phyloP scores from a whole-genome alignment of 73 alveolate genomes.

The Blepharisma stoltei region DNA sequence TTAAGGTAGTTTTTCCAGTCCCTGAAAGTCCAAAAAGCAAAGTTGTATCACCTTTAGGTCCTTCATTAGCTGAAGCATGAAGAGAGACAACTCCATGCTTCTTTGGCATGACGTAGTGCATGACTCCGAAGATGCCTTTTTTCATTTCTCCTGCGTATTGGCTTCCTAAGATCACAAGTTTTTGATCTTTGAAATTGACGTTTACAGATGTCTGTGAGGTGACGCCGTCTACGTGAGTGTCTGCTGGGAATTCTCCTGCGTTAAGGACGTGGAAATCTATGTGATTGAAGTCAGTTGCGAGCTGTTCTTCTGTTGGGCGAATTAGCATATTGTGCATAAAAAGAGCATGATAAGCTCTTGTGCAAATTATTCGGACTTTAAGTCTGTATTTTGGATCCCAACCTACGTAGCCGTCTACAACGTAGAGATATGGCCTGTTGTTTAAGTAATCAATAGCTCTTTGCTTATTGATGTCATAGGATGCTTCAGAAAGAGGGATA shows the following conservation, averaged over 20 bases:
- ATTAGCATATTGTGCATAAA: constrained; percentile 95
- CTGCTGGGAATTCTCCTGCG: constrained; percentile 92
- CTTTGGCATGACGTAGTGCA: constrained; percentile 86
- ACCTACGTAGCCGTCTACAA: constrained; percentile 91
- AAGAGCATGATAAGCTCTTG: constrained; percentile 92
- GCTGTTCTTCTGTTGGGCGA: constrained; percentile 74
- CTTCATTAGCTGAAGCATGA: constrained; percentile 91
- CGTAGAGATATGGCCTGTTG: constrained; percentile 54
- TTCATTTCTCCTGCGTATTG: constrained; percentile 98
- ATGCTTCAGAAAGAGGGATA: constrained; percentile 61
- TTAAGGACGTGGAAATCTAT: constrained; percentile 74
- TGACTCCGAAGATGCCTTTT: constrained; percentile 89
- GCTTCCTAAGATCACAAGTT: constrained; percentile 87
- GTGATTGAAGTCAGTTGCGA: constrained; percentile 49
- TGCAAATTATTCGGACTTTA: constrained; percentile 71
- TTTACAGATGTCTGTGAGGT: constrained; percentile 80
- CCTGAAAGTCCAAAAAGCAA: constrained; percentile 95
- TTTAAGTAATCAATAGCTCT: constrained; percentile 81
- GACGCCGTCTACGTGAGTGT: constrained; percentile 76
- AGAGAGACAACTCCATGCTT: constrained; percentile 79
- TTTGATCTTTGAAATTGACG: constrained; percentile 70
- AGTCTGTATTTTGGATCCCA: constrained; percentile 91
- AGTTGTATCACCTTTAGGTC: constrained; percentile 82
- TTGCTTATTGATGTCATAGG: constrained; percentile 69
- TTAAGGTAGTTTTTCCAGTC: constrained; percentile 94